Evolutionary conservation across 163 green algal genomes (phyloP).

Genomic region (Scenedesmus sp.): DNA sequence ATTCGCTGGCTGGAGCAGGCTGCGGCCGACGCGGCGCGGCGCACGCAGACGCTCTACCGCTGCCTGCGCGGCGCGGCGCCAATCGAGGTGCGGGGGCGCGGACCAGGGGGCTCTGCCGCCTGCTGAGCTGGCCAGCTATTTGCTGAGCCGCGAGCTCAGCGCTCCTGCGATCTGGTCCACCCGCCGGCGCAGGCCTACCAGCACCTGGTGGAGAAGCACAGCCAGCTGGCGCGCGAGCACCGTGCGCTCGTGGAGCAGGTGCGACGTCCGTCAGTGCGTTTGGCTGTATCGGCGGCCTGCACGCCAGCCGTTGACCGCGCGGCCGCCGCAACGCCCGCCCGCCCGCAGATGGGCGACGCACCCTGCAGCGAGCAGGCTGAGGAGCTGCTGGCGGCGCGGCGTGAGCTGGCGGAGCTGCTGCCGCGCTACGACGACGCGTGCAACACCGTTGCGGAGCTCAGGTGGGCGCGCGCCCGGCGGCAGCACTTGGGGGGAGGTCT

Average conservation of each 20-base stretch:
- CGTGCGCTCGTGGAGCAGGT: constrained; percentile 57
- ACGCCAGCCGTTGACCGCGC: too few relatives aligned
- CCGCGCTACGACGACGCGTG: constrained; percentile 49
- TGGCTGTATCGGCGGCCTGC: too few relatives aligned
- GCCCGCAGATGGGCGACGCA: constrained; percentile 53
- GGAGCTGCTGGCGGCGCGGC: constrained; percentile 55
- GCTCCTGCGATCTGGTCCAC: too few relatives aligned
- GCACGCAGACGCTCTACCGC: constrained; percentile 58
- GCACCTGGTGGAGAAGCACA: constrained; percentile 63
- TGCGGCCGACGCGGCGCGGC: constrained; percentile 50
- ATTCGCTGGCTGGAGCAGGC: constrained; percentile 66
- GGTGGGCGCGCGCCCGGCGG: constrained; percentile 29
- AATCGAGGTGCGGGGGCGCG: constrained; percentile 23
- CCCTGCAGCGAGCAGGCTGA: constrained; percentile 45
- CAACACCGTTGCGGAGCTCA: constrained; percentile 47
- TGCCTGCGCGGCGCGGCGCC: constrained; percentile 57
- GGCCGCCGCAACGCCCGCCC: too few relatives aligned
- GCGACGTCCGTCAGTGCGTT: too few relatives aligned
- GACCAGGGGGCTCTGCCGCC: background rate
- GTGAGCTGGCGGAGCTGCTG: constrained; percentile 52
- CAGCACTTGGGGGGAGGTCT: too few relatives aligned
- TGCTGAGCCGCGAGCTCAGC: background rate
- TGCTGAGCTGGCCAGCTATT: background rate
- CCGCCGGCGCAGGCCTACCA: constrained; percentile 68
- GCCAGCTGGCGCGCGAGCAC: constrained; percentile 52